Base-by-base conservation (phyloP, 2,329 filamentous ascomycete species). In the Paradendryphiella salina region DNA sequence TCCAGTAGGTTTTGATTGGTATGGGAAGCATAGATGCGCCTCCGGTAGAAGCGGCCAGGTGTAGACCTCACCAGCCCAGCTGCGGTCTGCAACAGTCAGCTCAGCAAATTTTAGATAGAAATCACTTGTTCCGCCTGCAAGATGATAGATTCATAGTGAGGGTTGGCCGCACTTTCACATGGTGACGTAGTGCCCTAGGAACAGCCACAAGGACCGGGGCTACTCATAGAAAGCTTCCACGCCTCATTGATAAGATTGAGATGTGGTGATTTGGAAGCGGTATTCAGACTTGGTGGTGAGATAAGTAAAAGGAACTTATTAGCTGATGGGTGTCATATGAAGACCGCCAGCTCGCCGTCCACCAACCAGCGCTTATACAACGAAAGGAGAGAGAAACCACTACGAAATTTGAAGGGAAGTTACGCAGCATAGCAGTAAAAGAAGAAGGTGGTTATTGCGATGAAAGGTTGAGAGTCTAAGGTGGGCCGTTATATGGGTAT, bases 401-500 rank as follows among this genome's bases (percentile, higher is more conserved):
- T 6, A 21, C 9, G 23, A 37, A 21, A 20, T 21, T 13, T 7
- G 6, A 20, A 11, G 20, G 20, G 17, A 15, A 36, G 3, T 20
- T 20, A 3, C 4, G 21, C 11, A 17, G 17, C 7, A 43, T 3
- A 35, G 10, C 5, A 26, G 14, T 13, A 18, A 11, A 11, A 18
- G 21, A 1, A 31, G 6, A 8, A 14, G 15, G 11, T 17, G 6
- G 8, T 13, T 6, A 11, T 31, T 20, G 2, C 2, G 7, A 11
- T 15, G 37, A 11, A 17, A 13, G 4, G 14, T 34, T 3, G 13
- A 3, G 31, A 13, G 4, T 40, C 23, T 15, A 4, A 17, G 8
- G 11, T 26, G 3, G 18, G 9, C 11, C 76, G 76, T 72, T 48
- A 68, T 63, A 69, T 68, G 3, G 65, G 65, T 56, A 83, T 82